A percentile compares a stretch with the other conserved stretches of the same genome.
Conservation (phyloP, 177 flowering plant species). For the Tripterygium wilfordii region DNA sequence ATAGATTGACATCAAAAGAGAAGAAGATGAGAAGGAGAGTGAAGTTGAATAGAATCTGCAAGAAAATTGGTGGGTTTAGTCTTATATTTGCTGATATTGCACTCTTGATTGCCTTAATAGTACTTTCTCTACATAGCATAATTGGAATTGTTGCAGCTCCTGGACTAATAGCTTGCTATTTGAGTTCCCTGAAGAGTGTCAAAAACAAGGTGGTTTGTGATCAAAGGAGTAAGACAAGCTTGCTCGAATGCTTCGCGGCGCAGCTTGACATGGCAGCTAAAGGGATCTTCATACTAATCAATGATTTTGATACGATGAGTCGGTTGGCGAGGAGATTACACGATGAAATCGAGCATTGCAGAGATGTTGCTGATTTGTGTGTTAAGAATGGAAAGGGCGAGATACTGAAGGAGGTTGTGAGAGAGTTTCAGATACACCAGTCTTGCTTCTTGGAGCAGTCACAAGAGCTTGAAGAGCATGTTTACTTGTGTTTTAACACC, state of each 20-base stretch:
- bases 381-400: conserved; percentile 35
- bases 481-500: conserved; percentile 61
- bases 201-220: conserved; percentile 2
- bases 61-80: conserved; percentile 26
- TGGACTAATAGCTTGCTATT: conserved; percentile 14
- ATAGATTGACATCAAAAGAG: conserved; percentile 20
- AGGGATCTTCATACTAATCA: conserved; percentile 52
- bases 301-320: conserved; percentile 67
- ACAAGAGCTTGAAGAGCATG: conserved; percentile 69
- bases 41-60: conserved; percentile 18
- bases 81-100: conserved; percentile 27
- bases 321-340: conserved; percentile 44
- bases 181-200: conserved; percentile 14
- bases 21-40: conserved; percentile 27
- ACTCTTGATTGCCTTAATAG: conserved; percentile 25
- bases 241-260: conserved; percentile 12
- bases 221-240: conserved; percentile 1
- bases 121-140: conserved; percentile 37
- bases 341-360: conserved; percentile 63
- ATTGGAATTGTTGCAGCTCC: conserved; percentile 52
- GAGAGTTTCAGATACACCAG: conserved; percentile 43
- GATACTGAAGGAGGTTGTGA: conserved; percentile 54
- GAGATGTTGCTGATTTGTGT: conserved; percentile 37
- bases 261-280: conserved; percentile 69
- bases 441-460: conserved; percentile 53